Percentiles rank a stretch among this genome's conserved stretches.
phyloP scores from a whole-genome alignment of 225 moss, liverwort and hornwort species.

The Lunularia cruciata region DNA sequence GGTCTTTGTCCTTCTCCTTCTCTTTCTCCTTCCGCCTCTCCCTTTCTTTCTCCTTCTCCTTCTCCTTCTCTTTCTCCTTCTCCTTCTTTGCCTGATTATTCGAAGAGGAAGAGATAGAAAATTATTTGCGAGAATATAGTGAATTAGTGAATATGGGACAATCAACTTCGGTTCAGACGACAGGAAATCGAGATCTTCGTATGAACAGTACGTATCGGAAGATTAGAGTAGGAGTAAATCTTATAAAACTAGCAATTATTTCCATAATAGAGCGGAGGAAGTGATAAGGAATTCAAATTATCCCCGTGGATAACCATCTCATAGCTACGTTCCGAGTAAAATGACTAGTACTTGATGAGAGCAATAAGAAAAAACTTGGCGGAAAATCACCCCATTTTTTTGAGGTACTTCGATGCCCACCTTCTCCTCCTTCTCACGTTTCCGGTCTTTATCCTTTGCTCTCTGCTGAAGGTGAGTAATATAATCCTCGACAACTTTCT shows the following conservation, averaged over 20 bases:
- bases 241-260: not conserved
- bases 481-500: slow-evolving; percentile 87
- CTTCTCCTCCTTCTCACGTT: slow-evolving; percentile 98
- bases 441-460: slow-evolving; percentile 92
- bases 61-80: slow-evolving; percentile 60
- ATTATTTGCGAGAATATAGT: no score
- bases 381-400: slow-evolving; percentile 11
- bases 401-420: slow-evolving; percentile 43
- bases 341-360: not conserved
- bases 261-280: no score
- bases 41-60: slow-evolving; percentile 52
- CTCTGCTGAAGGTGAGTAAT: slow-evolving; percentile 76
- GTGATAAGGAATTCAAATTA: no score
- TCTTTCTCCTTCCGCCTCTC: slow-evolving; percentile 42
- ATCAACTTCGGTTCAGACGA: no score
- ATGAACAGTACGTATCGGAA: no score
- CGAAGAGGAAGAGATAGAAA: not conserved
- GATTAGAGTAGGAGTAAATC: not conserved
- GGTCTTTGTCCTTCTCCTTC: slow-evolving; percentile 40
- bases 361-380: not conserved
- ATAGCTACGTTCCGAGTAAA: no score
- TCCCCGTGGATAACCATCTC: no score
- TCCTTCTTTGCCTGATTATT: slow-evolving; percentile 40
- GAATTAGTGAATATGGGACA: no score
- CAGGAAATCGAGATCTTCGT: no score